Evolutionary conservation across 768 basidiomycete genomes (phyloP).

Genomic region (Tephrocybe sp.): DNA sequence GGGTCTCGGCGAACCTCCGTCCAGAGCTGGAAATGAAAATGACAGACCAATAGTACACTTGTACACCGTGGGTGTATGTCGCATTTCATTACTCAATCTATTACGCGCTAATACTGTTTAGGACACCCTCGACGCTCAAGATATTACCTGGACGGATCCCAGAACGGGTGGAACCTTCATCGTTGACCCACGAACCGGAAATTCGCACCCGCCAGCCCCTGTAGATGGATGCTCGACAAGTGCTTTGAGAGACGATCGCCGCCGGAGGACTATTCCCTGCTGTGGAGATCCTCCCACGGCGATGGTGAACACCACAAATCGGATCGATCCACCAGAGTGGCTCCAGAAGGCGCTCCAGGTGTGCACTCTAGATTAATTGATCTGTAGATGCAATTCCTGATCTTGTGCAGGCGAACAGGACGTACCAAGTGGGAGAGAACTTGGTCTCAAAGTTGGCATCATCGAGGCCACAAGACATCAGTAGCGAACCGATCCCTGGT

Average conservation of each 20-base stretch:
- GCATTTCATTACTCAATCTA: background rate
- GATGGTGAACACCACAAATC: background rate
- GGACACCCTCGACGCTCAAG: constrained; percentile 24
- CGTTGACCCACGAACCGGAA: constrained; percentile 70
- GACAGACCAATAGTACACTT: background rate
- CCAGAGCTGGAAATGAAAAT: background rate
- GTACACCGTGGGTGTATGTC: constrained; percentile 6
- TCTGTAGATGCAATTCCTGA: background rate
- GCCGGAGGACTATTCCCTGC: constrained; percentile 27
- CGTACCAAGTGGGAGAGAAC: constrained; percentile 50
- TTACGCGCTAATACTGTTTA: constrained; percentile 1
- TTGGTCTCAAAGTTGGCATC: constrained; percentile 40
- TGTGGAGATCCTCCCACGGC: constrained; percentile 18
- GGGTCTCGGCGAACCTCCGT: background rate
- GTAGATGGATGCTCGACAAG: background rate
- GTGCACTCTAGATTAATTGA: constrained; percentile 11
- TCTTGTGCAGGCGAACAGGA: constrained; percentile 48
- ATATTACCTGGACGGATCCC: constrained; percentile 64
- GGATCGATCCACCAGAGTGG: constrained; percentile 55
- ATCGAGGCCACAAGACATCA: background rate
- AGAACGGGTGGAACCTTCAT: constrained; percentile 54
- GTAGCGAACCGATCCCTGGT: background rate
- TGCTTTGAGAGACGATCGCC: constrained; percentile 10
- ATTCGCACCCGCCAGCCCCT: constrained; percentile 45
- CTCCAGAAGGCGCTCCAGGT: constrained; percentile 62